Evolutionary conservation across 2,329 filamentous ascomycete species (phyloP), one percentile per base, ranked within the genome.

Genomic region (Beauveria asiatica): DNA sequence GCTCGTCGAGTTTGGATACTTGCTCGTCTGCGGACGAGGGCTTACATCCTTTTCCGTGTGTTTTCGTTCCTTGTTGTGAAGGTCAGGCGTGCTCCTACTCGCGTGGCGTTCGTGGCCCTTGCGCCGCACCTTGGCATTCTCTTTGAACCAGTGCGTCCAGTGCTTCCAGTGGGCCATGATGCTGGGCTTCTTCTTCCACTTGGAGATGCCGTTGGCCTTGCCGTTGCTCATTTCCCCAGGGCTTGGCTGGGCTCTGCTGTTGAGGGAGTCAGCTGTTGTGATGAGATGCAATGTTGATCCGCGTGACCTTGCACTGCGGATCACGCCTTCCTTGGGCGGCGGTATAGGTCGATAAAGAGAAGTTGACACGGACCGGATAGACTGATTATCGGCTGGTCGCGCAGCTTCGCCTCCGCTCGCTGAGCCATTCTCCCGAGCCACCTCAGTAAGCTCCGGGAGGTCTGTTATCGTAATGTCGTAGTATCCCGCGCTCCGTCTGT

Each of bases 201-300:
- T 84, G 57, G 77, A 77, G 8, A 70, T 64, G 10, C 59, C 71
- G 25, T 62, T 66, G 41, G 50, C 56, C 30, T 62, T 59, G 50
- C 56, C 50, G 19, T 59, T 71, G 66, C 58, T 69, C 67, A 59
- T 70, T 67, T 46, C 49, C 19, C 57, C 49, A 65, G 64, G 62
- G 45, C 62, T 64, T 27, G 67, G 62, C 63, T 74, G 65, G 46
- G 69, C 66, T 42, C 60, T 55, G 42, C 62, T 65, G 39, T 72
- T 73, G 17, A 83, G 64, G 1, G 76, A 77, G 19, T 83, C 81
- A 7, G 79, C 78, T 0, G 84, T 85, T 10, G 89, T 88, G 44
- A 95, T 91, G 5, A 95, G 83, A 69, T 96, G 91, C 37, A 97
- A 81, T 64, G 91, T 94, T 65, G 92, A 96, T 48, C 90, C 89